Base-by-base conservation (phyloP, 2,329 filamentous ascomycete species). In the Colletotrichum sp. region DNA sequence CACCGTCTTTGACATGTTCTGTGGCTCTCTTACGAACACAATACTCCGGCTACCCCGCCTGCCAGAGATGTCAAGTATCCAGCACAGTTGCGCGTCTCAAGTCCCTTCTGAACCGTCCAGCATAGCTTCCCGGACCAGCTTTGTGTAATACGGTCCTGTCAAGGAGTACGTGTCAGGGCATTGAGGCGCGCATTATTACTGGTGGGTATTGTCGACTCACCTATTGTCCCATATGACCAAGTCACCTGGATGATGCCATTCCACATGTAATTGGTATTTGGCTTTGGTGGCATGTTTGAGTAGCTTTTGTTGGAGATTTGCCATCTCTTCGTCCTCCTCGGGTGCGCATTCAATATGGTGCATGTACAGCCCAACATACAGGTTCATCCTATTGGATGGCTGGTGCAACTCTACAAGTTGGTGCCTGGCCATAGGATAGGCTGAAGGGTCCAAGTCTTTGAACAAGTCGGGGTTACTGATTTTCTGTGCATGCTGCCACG, bases 191-290 rank as follows among this genome's bases (percentile, higher is more conserved):
- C n/a, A 9, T 2, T 13, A 2, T n/a, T 30, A 3, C 22, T 25
- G 8, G 29, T 30, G 6, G 9, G n/a, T 15, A 8, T 19, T 2
- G 11, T 30, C 4, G 15, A 65, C 69, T 64, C 55, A 87, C 0
- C 89, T 88, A 80, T 92, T 92, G 77, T 92, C 91, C 91, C 91
- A 92, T n/a, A 90, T 85, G 9, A 92, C 80, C 76, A 92, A 69
- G 79, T 92, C 90, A 0, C 89, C 86, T 0, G 82, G 79, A 13
- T 86, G 80, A 29, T 87, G 77, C 90, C 90, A 92, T 62, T 84
- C 80, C 5, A 91, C 84, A 13, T 81, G 84, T 8, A 88, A 74
- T 1, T 85, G 80, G 78, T 89, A 89, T 79, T 88, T 88, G 1
- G 84, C 80, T 82, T 89, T 86, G 13, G 85, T 87, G 1, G 85